Evolutionary conservation across 2,329 filamentous ascomycete genomes (phyloP).

Genomic region (Talaromyces sp.): DNA sequence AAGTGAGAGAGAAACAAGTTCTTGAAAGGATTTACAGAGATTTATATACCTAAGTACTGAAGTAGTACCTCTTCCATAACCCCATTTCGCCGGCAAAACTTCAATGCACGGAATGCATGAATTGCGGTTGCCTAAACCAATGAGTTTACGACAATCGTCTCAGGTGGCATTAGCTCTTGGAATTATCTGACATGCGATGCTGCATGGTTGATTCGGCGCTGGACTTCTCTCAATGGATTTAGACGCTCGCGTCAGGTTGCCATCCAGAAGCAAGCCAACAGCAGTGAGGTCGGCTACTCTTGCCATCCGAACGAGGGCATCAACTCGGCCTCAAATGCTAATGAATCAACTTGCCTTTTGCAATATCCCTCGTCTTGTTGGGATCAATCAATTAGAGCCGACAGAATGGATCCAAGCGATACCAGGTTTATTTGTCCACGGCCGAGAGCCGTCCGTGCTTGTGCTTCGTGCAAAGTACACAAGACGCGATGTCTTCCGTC

Average conservation of each 20-base stretch:
- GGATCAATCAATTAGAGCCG: not conserved
- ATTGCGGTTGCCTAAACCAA: not conserved
- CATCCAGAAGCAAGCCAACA: not conserved
- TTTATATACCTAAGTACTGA: not conserved
- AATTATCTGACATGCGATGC: too few species aligned
- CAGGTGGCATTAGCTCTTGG: too few species aligned
- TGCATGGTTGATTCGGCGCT: not conserved
- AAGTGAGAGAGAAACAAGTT: not conserved
- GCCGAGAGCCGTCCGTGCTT: slow-evolving; percentile 10
- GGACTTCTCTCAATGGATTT: not conserved
- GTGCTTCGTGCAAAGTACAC: slow-evolving; percentile 9
- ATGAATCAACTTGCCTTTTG: not conserved
- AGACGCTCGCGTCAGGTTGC: slow-evolving; percentile 7
- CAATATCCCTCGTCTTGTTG: not conserved
- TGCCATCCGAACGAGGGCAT: not conserved
- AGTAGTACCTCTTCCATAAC: not conserved
- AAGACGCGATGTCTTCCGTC: slow-evolving; percentile 13
- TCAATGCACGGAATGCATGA: not conserved
- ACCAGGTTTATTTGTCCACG: slow-evolving; percentile 7
- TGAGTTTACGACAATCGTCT: not conserved
- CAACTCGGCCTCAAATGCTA: not conserved
- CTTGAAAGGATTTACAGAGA: too few species aligned
- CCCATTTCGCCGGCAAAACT: not conserved
- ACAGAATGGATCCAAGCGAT: not conserved
- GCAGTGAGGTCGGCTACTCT: not conserved